These are phyloP conservation scores for Coniella lustricola DNA, from an alignment of 2,329 filamentous ascomycete species.

Conservation along the genomic window DNA sequence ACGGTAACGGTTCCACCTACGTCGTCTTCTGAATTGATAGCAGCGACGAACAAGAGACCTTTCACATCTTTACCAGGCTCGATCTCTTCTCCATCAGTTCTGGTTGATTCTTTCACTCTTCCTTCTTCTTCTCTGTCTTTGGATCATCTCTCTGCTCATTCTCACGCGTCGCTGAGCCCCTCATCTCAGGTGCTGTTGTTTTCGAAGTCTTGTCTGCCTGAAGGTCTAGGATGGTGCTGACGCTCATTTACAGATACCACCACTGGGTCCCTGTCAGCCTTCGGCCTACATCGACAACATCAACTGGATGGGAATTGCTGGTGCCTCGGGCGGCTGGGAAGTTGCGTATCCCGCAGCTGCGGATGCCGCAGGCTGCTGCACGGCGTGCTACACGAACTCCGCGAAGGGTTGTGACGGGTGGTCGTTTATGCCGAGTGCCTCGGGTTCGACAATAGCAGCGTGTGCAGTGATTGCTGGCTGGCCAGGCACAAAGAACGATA, in stretches of 20 bases:
- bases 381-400: slow-evolving; percentile 5
- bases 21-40: neutral
- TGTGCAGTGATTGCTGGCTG: slow-evolving; percentile 12
- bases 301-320: slow-evolving; percentile 10
- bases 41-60: neutral
- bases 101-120: neutral
- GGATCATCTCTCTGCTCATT: neutral
- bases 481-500: slow-evolving; percentile 3
- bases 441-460: slow-evolving; percentile 2
- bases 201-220: neutral
- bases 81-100: neutral
- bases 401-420: slow-evolving; percentile 11
- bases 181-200: slow-evolving; percentile 1
- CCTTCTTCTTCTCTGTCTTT: neutral
- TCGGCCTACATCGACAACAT: slow-evolving; percentile 7
- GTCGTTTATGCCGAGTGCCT: slow-evolving; percentile 8
- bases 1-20: neutral
- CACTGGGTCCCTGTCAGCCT: slow-evolving; percentile 4
- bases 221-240: neutral
- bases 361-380: slow-evolving; percentile 6
- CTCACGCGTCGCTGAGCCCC: neutral
- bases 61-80: too few relatives aligned
- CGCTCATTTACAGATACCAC: neutral
- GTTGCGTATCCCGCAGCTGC: slow-evolving; percentile 2
- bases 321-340: slow-evolving; percentile 4